Base-by-base conservation (phyloP, 1,139 yeast genomes). In the Candida labiduridarum region DNA sequence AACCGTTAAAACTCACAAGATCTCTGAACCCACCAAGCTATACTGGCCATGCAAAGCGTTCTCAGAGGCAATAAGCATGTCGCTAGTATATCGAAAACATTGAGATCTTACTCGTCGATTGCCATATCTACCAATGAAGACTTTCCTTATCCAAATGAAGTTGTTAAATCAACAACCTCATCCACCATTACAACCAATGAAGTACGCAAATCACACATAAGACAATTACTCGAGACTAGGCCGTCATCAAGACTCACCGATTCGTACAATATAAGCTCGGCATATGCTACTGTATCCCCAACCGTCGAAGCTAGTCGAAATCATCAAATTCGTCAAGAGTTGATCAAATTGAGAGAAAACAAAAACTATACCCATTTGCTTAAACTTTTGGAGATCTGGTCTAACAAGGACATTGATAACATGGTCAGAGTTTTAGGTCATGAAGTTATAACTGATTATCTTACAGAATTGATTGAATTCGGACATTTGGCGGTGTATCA, bases 371-470 rank as follows among this genome's bases (percentile, higher is more conserved):
- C 40, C 43, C 34, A 47, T 47, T 49, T 56, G 34, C 46, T 46
- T 15, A 39, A 31, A 25, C 38, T 55, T 15, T 46, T 54, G 10
- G 45, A 48, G 27, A 45, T 56, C 5, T 59, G 71, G 49, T 54
- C 61, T 8, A 49, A 51, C 4, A 52, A 51, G 11, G 72, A 70
- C 48, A 47, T 69, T 9, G 60, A 70, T 4, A 65, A 56, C 40
- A 62, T 69, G 54, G 56, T 71, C 27, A 48, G 59, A 15, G 46
- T 55, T 14, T 51, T 72, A 9, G 62, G 71, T 10, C 56, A 60
- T 12, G 60, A 64, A 41, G 71, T 68, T 49, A 49, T 61, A 11
- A 52, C 58, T 2, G 43, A 62, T 9, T 54, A 54, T 45, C 30
- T 55, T 8, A 35, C 36, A 1, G 38, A 44, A 9, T 41, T 51